Conservation (phyloP, 163 green algal genomes). For the Volvox carteri region DNA sequence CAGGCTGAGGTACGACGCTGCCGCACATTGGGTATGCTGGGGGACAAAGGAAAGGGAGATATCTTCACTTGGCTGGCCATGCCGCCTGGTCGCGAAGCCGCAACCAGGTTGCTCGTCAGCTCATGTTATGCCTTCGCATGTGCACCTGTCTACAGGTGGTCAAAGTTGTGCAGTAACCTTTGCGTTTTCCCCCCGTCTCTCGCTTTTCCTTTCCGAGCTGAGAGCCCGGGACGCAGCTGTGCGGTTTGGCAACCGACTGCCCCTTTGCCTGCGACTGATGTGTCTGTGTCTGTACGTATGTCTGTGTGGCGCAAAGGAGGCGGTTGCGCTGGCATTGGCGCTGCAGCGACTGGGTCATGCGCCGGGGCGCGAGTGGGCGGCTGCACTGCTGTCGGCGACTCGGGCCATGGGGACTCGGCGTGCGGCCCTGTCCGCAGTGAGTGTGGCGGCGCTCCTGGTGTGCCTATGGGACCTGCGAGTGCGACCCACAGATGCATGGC, state of each 20-base stretch:
- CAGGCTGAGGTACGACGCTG: slow-evolving; percentile 7
- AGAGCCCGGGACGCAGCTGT: too few relatives aligned
- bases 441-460: slow-evolving; percentile 30
- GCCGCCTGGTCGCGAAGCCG: too few relatives aligned
- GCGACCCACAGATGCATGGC: neutral
- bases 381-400: neutral
- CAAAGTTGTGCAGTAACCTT: too few relatives aligned
- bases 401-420: neutral
- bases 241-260: too few relatives aligned
- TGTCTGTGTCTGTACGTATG: too few relatives aligned
- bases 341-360: slow-evolving; percentile 31
- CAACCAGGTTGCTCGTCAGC: too few relatives aligned
- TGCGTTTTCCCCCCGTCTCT: neutral
- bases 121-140: too few relatives aligned
- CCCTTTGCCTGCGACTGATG: too few relatives aligned
- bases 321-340: slow-evolving; percentile 26
- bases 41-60: neutral
- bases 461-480: slow-evolving; percentile 19
- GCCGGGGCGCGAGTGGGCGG: slow-evolving; percentile 22
- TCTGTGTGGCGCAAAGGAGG: slow-evolving; percentile 35
- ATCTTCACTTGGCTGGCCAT: too few relatives aligned
- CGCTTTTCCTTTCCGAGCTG: too few relatives aligned
- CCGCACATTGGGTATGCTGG: neutral
- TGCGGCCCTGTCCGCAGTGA: neutral
- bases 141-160: too few relatives aligned